Percentiles rank a stretch among this genome's conserved stretches.
These are phyloP conservation scores for Stachybotrys chlorohalonatus DNA, from an alignment of 2,329 filamentous ascomycete genomes.

Conservation along the genomic window DNA sequence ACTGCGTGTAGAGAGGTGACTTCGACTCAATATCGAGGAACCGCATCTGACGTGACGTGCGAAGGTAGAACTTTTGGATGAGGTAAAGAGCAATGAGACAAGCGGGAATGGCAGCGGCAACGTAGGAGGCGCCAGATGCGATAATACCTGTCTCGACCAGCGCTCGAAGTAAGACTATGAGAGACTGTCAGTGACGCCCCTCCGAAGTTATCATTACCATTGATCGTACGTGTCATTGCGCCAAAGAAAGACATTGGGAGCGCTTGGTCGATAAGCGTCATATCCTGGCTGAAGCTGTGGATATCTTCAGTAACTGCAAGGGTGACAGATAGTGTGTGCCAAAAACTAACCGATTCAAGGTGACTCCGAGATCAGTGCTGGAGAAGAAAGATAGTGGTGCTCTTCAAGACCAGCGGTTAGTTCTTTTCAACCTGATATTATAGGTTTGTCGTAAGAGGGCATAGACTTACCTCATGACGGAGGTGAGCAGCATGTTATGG, in stretches of 20 bases:
- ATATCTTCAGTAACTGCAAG: slow-evolving; percentile 7
- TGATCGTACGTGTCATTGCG: not conserved
- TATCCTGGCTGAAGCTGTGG: slow-evolving; percentile 32
- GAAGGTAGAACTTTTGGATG: slow-evolving; percentile 21
- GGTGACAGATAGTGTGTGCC: slow-evolving; percentile 2
- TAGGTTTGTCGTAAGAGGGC: not conserved
- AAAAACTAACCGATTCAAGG: slow-evolving; percentile 25
- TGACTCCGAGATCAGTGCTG: slow-evolving; percentile 27
- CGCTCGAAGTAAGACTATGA: slow-evolving; percentile 16
- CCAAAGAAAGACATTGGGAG: slow-evolving; percentile 21
- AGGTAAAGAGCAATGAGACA: slow-evolving; percentile 16
- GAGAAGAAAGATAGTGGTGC: slow-evolving; percentile 33
- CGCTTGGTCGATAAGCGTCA: slow-evolving; percentile 29
- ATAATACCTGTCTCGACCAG: slow-evolving; percentile 13
- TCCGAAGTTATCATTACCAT: not conserved
- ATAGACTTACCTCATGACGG: slow-evolving; percentile 6
- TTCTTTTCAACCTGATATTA: not conserved
- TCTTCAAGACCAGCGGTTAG: slow-evolving; percentile 7
- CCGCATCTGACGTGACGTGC: slow-evolving; percentile 42
- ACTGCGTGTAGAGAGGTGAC: slow-evolving; percentile 39
- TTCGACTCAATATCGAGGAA: slow-evolving; percentile 43
- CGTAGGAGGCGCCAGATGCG: slow-evolving; percentile 12
- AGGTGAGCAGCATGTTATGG: slow-evolving; percentile 11
- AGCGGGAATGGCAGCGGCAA: slow-evolving; percentile 31
- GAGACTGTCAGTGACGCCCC: not conserved